Evolutionary conservation across 2,329 filamentous ascomycete species (phyloP).

Genomic region (Penicillium sp.): DNA sequence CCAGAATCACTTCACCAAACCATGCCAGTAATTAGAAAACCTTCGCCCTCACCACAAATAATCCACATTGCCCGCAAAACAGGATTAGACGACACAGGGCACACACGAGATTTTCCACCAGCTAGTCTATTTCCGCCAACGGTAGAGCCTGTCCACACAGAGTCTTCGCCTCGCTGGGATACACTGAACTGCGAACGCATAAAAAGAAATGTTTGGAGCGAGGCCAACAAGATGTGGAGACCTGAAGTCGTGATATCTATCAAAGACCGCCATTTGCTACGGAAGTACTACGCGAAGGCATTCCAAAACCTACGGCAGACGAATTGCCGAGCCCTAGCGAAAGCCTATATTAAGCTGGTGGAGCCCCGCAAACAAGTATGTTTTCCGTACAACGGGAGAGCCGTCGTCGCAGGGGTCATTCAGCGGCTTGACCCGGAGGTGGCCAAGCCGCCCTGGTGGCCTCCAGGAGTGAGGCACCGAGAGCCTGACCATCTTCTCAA

Average conservation of each 20-base stretch:
- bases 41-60: too few relatives aligned
- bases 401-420: conserved; percentile 28
- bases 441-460: conserved; percentile 39
- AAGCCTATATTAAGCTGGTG: conserved; percentile 37
- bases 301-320: conserved; percentile 36
- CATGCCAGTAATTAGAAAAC: neutral
- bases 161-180: conserved; percentile 1
- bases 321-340: conserved; percentile 36
- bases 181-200: neutral
- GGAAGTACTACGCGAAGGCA: conserved; percentile 34
- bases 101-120: neutral
- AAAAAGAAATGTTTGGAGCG: conserved; percentile 6
- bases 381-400: conserved; percentile 37
- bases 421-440: conserved; percentile 33
- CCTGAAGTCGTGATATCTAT: conserved; percentile 26
- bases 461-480: conserved; percentile 32
- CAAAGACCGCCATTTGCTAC: conserved; percentile 25
- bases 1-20: neutral
- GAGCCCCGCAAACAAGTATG: conserved; percentile 39
- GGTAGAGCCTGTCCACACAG: conserved; percentile 1
- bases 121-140: neutral
- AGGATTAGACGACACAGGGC: neutral
- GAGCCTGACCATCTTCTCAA: conserved; percentile 38
- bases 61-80: neutral
- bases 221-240: neutral